Evolutionary conservation across 345 rosid species (phyloP).

Genomic region (Balakata baccata): DNA sequence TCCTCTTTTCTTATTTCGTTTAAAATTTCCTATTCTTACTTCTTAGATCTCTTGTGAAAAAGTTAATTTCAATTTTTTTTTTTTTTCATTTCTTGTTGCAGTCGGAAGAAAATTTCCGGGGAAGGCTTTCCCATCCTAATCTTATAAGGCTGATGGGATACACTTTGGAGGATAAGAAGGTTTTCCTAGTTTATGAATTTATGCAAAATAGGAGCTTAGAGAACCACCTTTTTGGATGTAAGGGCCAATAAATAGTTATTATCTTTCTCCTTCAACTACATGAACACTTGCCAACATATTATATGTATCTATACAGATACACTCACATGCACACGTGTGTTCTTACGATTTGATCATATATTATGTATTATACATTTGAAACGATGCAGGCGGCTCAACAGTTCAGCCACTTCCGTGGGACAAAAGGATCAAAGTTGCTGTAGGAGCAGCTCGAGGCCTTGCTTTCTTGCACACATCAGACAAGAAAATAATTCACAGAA

Average conservation of each 20-base stretch:
- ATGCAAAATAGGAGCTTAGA: constrained; percentile 97
- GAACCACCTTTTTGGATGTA: constrained; percentile 84
- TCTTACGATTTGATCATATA: too few relatives aligned
- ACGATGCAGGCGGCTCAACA: constrained; percentile 59
- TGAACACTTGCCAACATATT: too few relatives aligned
- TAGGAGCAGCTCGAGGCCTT: constrained; percentile 84
- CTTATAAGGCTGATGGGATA: constrained; percentile 81
- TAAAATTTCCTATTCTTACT: too few relatives aligned
- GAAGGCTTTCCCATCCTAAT: constrained; percentile 81
- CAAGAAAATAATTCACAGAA: constrained; percentile 81
- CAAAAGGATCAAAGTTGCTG: constrained; percentile 61
- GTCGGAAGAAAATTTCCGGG: constrained; percentile 83
- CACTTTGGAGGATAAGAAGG: constrained; percentile 69
- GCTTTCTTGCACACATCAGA: constrained; percentile 76
- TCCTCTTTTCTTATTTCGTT: neutral
- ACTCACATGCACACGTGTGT: too few relatives aligned
- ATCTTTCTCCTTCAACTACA: neutral
- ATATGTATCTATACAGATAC: too few relatives aligned
- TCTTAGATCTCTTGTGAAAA: too few relatives aligned
- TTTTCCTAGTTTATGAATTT: constrained; percentile 79
- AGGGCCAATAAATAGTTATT: constrained; percentile 19
- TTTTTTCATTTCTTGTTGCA: too few relatives aligned
- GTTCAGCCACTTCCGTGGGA: constrained; percentile 84
- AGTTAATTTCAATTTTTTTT: too few relatives aligned
- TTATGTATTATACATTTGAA: constrained; percentile 4